Evolutionary conservation across 805 yeast genomes (phyloP).

Genomic region (Spathaspora sp.): DNA sequence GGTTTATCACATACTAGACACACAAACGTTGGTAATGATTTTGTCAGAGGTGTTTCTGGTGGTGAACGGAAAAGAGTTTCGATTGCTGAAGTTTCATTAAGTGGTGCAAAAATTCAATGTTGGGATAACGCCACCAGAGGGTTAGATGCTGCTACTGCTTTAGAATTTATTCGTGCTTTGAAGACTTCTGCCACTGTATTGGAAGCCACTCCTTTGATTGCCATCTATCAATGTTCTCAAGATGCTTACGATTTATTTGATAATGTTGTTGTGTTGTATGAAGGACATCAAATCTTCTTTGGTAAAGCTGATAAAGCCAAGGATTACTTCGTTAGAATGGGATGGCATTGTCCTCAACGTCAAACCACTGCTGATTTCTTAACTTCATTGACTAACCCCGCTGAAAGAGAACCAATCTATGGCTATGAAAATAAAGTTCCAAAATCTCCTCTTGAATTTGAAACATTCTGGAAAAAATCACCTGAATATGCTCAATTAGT

Average conservation of each 20-base stretch:
- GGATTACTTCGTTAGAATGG: conserved; percentile 53
- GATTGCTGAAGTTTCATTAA: conserved; percentile 68
- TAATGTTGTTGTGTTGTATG: conserved; percentile 42
- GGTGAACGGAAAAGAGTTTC: conserved; percentile 82
- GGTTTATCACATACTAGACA: conserved; percentile 50
- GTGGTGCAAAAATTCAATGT: conserved; percentile 51
- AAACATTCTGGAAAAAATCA: conserved; percentile 53
- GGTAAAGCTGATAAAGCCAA: conserved; percentile 41
- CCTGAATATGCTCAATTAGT: conserved; percentile 41
- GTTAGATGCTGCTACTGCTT: conserved; percentile 77
- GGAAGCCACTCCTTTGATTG: conserved; percentile 51
- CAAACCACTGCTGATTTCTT: conserved; percentile 66
- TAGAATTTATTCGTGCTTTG: conserved; percentile 65
- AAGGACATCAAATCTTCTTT: conserved; percentile 44
- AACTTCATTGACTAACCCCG: conserved; percentile 65
- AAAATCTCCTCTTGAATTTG: conserved; percentile 53
- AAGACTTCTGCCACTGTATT: conserved; percentile 52
- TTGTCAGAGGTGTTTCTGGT: conserved; percentile 65
- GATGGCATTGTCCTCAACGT: conserved; percentile 56
- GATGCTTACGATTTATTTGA: conserved; percentile 46
- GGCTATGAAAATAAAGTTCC: conserved; percentile 54
- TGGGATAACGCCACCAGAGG: conserved; percentile 83
- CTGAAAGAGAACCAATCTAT: conserved; percentile 46
- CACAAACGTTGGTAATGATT: conserved; percentile 61
- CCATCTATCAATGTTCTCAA: conserved; percentile 52